These are phyloP conservation scores for Hypoxylon cercidicola DNA, from an alignment of 495 filamentous ascomycete species.

Conservation along the genomic window DNA sequence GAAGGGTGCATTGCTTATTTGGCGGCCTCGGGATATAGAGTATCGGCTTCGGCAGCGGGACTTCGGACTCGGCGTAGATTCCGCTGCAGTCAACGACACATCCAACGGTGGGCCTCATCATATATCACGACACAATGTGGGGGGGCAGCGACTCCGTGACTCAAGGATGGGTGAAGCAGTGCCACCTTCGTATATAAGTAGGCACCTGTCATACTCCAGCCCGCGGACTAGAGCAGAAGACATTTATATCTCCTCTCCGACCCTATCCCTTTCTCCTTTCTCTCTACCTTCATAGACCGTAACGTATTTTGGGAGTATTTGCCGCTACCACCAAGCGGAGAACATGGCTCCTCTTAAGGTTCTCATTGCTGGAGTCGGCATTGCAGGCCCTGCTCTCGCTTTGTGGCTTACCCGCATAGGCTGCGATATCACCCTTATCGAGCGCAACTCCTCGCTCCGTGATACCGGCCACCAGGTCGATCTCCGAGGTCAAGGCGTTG, in stretches of 20 bases:
- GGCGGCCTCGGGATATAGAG: too few species aligned
- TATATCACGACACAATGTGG: too few species aligned
- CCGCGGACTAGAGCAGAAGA: neutral
- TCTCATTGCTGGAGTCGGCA: slow-evolving; percentile 45
- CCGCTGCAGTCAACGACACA: too few species aligned
- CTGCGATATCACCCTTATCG: slow-evolving; percentile 61
- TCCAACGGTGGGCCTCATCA: too few species aligned
- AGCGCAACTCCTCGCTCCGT: slow-evolving; percentile 56
- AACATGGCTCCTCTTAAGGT: slow-evolving; percentile 32
- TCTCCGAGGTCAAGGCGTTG: slow-evolving; percentile 57
- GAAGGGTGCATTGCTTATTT: too few species aligned
- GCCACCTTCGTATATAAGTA: too few species aligned
- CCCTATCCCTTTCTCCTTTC: too few species aligned
- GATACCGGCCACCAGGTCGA: slow-evolving; percentile 62
- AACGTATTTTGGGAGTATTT: neutral
- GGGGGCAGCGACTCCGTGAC: too few species aligned
- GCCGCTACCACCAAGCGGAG: neutral
- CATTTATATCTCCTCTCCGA: neutral
- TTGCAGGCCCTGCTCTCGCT: slow-evolving; percentile 57
- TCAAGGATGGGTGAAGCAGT: too few species aligned
- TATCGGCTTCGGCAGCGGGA: too few species aligned
- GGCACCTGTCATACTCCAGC: too few species aligned
- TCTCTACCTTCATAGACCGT: neutral
- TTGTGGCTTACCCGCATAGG: slow-evolving; percentile 61
- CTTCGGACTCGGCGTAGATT: too few species aligned